These are phyloP conservation scores for Acidomyces sp. DNA, from an alignment of 495 filamentous ascomycete species.

Conservation along the genomic window DNA sequence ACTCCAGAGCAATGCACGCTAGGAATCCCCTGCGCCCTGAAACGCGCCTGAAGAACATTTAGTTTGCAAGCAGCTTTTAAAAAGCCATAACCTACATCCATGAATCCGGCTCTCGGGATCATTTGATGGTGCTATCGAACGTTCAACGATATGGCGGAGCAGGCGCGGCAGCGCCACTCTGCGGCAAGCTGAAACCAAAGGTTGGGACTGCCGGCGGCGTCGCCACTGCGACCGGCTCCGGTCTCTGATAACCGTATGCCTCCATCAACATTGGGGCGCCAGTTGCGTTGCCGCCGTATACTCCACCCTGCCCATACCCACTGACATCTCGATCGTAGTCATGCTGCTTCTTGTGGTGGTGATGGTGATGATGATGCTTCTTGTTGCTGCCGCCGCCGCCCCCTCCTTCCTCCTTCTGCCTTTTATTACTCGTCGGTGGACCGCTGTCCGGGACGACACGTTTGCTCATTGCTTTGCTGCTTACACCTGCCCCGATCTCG, in stretches of 20 bases:
- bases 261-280: constrained; percentile 28
- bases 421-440: constrained; percentile 4
- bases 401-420: constrained; percentile 4
- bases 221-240: constrained; percentile 38
- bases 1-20: too few relatives aligned
- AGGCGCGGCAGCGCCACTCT: too few relatives aligned
- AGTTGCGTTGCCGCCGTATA: constrained; percentile 5
- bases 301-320: background rate
- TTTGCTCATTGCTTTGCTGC: constrained; percentile 55
- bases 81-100: too few relatives aligned
- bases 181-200: constrained; percentile 42
- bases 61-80: too few relatives aligned
- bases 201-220: constrained; percentile 50
- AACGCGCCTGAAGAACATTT: too few relatives aligned
- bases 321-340: background rate
- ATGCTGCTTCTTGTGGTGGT: background rate
- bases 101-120: too few relatives aligned
- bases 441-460: constrained; percentile 8
- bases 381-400: constrained; percentile 3
- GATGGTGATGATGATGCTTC: constrained; percentile 32
- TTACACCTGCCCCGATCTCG: constrained; percentile 93
- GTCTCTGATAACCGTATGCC: constrained; percentile 34
- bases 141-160: too few relatives aligned
- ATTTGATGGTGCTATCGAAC: too few relatives aligned
- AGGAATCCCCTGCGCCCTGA: too few relatives aligned